Conservation (phyloP, 306 rosid genomes). For the Cotoneaster glaucophyllus region DNA sequence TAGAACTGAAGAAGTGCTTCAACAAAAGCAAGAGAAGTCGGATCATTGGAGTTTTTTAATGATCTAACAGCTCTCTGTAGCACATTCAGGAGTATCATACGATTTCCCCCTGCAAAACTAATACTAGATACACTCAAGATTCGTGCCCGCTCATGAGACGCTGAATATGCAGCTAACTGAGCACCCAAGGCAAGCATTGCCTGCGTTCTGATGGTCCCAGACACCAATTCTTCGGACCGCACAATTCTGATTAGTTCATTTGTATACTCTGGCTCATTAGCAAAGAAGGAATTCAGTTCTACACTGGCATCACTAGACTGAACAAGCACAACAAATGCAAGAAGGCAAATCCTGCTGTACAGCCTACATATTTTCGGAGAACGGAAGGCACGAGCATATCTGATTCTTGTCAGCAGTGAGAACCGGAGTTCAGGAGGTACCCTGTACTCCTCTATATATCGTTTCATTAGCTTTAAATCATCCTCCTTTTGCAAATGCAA, state of each 20-base stretch:
- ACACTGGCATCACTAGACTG: slow-evolving; percentile 94
- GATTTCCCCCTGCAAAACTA: slow-evolving; percentile 92
- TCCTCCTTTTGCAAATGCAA: slow-evolving; percentile 73
- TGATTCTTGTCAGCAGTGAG: slow-evolving; percentile 76
- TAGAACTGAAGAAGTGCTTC: slow-evolving; percentile 98
- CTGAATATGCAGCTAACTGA: slow-evolving; percentile 90
- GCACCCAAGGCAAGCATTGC: slow-evolving; percentile 99
- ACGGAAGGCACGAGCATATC: slow-evolving; percentile 87
- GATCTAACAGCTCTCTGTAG: slow-evolving; percentile 86
- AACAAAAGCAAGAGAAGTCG: slow-evolving; percentile 83
- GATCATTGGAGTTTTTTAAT: slow-evolving; percentile 73
- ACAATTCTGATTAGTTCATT: slow-evolving; percentile 89
- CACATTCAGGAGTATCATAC: slow-evolving; percentile 87
- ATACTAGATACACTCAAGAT: slow-evolving; percentile 84
- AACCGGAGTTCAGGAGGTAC: slow-evolving; percentile 77
- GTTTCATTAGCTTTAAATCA: slow-evolving; percentile 68
- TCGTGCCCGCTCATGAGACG: slow-evolving; percentile 91
- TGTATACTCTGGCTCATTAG: slow-evolving; percentile 92
- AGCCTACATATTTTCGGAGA: slow-evolving; percentile 77
- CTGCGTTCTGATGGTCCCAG: slow-evolving; percentile 83
- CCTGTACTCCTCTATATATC: slow-evolving; percentile 61
- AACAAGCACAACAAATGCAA: slow-evolving; percentile 84
- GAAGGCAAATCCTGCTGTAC: slow-evolving; percentile 83
- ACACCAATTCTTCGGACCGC: slow-evolving; percentile 77
- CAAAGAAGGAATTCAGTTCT: slow-evolving; percentile 85